Conservation (phyloP, 2,329 filamentous ascomycete genomes). For the Aureobasidium pullulans region DNA sequence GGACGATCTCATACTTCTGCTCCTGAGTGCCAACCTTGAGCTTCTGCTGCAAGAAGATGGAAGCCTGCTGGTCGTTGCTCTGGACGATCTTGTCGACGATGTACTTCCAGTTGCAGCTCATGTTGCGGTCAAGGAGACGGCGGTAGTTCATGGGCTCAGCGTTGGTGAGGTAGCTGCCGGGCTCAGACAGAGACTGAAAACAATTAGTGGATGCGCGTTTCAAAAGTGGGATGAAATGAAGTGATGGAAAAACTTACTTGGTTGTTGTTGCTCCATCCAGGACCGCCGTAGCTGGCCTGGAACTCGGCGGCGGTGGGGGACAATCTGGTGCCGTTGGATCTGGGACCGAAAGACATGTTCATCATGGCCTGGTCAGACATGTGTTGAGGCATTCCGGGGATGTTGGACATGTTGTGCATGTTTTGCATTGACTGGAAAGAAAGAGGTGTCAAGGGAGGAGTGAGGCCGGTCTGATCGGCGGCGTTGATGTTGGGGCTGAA, state of each 20-base stretch:
- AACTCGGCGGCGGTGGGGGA: slow-evolving; percentile 43
- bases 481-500: not conserved
- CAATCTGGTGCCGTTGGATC: slow-evolving; percentile 34
- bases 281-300: slow-evolving; percentile 22
- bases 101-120: slow-evolving; percentile 98
- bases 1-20: slow-evolving; percentile 95
- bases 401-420: slow-evolving; percentile 10
- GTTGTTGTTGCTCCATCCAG: slow-evolving; percentile 30
- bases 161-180: slow-evolving; percentile 68
- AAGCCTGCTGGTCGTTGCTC: slow-evolving; percentile 98
- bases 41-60: slow-evolving; percentile 97
- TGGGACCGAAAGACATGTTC: slow-evolving; percentile 19
- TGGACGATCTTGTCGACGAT: slow-evolving; percentile 99
- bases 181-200: slow-evolving; percentile 10
- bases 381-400: slow-evolving; percentile 12
- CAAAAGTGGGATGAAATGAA: not conserved
- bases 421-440: slow-evolving; percentile 19
- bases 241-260: slow-evolving; percentile 13
- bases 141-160: slow-evolving; percentile 95
- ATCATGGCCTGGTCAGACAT: slow-evolving; percentile 17
- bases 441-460: slow-evolving; percentile 25
- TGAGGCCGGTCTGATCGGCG: slow-evolving; percentile 17
- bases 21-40: slow-evolving; percentile 92
- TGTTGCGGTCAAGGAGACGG: slow-evolving; percentile 86
- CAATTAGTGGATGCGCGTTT: slow-evolving; percentile 16